Evolutionary conservation across 768 basidiomycete genomes (phyloP).

Genomic region (Cystobasidium onofrii): DNA sequence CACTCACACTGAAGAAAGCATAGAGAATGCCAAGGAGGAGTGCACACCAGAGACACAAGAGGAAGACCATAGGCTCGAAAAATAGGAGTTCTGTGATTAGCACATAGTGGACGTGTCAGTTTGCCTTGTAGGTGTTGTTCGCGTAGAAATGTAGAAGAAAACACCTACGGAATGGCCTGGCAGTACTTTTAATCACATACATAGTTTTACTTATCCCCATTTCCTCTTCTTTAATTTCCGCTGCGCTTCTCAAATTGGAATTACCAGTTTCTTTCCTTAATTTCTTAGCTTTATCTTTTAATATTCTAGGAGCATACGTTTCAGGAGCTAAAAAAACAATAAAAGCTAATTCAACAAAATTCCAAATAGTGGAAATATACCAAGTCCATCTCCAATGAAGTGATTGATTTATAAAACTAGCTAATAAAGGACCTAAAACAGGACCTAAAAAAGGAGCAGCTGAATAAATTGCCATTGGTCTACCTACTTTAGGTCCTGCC

Average conservation of each 20-base stretch:
- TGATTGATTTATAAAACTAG: slow-evolving; percentile 63
- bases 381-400: slow-evolving; percentile 58
- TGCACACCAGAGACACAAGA: slow-evolving; percentile 61
- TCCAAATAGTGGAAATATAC: slow-evolving; percentile 63
- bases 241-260: slow-evolving; percentile 47
- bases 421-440: slow-evolving; percentile 52
- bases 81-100: neutral
- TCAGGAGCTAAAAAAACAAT: slow-evolving; percentile 56
- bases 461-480: slow-evolving; percentile 54
- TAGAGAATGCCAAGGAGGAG: slow-evolving; percentile 46
- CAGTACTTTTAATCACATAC: slow-evolving; percentile 23
- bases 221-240: slow-evolving; percentile 4
- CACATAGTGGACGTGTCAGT: too few relatives aligned
- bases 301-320: slow-evolving; percentile 67
- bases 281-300: slow-evolving; percentile 48
- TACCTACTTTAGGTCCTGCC: slow-evolving; percentile 25
- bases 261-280: slow-evolving; percentile 35
- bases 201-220: neutral
- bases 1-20: slow-evolving; percentile 44
- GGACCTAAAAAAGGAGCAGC: slow-evolving; percentile 46
- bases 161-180: slow-evolving; percentile 21
- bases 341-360: slow-evolving; percentile 52
- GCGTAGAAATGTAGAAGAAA: too few relatives aligned
- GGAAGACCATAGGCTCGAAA: slow-evolving; percentile 65
- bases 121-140: too few relatives aligned